Percentiles rank a stretch among this genome's conserved stretches.
Conservation (phyloP, 2,329 filamentous ascomycete genomes). For the Aspergillus neoniger region DNA sequence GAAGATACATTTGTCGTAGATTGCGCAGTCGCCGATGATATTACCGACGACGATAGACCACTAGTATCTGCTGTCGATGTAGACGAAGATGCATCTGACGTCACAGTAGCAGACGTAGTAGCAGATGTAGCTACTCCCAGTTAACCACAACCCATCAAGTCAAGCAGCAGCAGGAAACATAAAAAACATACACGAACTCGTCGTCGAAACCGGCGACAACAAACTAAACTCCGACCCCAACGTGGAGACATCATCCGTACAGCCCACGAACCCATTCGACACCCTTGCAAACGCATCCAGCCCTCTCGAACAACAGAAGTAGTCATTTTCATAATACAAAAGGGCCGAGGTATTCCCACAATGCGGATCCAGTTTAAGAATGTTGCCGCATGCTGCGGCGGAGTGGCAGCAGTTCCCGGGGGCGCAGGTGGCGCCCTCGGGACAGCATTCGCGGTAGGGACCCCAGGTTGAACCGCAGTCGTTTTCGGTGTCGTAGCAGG, state of each 20-base stretch:
- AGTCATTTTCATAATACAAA: constrained; percentile 26
- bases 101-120: background rate
- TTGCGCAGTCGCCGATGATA: background rate
- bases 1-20: background rate
- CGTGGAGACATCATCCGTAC: constrained; percentile 13
- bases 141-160: background rate
- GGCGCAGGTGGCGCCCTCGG: constrained; percentile 18
- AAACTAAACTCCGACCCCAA: constrained; percentile 6
- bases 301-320: constrained; percentile 26
- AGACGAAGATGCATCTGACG: background rate
- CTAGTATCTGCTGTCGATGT: background rate
- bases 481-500: constrained; percentile 20
- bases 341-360: constrained; percentile 26
- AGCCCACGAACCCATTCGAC: constrained; percentile 16
- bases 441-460: constrained; percentile 24
- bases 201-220: background rate
- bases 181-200: background rate
- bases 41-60: background rate
- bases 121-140: too few species aligned
- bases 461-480: constrained; percentile 26
- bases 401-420: constrained; percentile 20
- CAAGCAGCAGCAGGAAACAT: too few species aligned
- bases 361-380: constrained; percentile 19
- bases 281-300: constrained; percentile 14
- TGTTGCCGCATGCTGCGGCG: constrained; percentile 17